A percentile compares a stretch with the other conserved stretches of the same genome.
Conservation (phyloP, 2,329 filamentous ascomycete genomes). For the Exophiala phaeomuriformis region DNA sequence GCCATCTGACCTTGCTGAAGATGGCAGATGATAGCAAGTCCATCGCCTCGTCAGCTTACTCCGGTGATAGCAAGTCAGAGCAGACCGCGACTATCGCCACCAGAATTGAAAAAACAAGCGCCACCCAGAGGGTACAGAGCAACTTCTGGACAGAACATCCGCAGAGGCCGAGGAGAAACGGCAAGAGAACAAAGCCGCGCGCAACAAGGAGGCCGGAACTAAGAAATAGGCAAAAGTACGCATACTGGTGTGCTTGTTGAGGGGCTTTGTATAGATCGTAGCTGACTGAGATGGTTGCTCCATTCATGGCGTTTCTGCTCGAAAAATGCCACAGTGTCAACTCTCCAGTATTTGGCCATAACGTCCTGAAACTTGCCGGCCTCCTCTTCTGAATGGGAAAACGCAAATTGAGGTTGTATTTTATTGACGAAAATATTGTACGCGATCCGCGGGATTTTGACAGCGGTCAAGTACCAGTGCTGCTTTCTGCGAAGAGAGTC, state of each 20-base stretch:
- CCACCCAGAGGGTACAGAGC: background rate
- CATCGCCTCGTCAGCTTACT: too few species aligned
- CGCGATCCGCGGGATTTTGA: background rate
- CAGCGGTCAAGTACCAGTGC: slow-evolving; percentile 7
- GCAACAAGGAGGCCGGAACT: slow-evolving; percentile 3
- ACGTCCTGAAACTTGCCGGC: slow-evolving; percentile 1
- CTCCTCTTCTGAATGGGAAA: background rate
- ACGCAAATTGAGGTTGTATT: slow-evolving; percentile 1
- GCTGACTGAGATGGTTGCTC: background rate
- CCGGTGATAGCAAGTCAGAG: too few species aligned
- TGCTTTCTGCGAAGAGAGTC: slow-evolving; percentile 1
- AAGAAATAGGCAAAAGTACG: slow-evolving; percentile 18
- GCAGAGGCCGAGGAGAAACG: slow-evolving; percentile 1
- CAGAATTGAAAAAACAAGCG: too few species aligned
- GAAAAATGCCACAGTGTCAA: background rate
- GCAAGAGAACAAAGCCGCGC: background rate
- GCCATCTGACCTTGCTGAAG: too few species aligned
- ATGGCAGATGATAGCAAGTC: too few species aligned
- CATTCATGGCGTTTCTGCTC: background rate
- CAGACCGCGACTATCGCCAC: too few species aligned
- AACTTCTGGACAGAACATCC: background rate
- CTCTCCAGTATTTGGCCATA: slow-evolving; percentile 3
- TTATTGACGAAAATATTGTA: slow-evolving; percentile 1
- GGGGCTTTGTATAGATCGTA: background rate
- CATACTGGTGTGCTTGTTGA: slow-evolving; percentile 21